Evolutionary conservation across 768 basidiomycete species (phyloP).

Genomic region (Nevesoporus exiguus): DNA sequence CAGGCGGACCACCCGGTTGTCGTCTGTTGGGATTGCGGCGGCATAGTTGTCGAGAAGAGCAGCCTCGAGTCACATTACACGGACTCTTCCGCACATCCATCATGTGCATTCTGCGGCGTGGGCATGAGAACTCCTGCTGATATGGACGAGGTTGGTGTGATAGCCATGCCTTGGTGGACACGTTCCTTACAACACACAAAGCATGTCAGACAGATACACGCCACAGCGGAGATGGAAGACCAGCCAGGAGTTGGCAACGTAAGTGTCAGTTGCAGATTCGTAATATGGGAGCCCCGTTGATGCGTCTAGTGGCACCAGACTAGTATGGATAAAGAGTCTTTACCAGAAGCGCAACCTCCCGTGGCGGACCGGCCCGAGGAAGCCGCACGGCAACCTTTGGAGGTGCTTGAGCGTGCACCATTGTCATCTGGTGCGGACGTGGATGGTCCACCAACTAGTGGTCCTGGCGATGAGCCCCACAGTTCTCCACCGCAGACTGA

Average conservation of each 20-base stretch:
- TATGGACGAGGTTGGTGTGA: conserved; percentile 22
- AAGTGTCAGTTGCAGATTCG: neutral
- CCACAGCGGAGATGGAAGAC: conserved; percentile 1
- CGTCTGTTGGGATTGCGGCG: conserved; percentile 32
- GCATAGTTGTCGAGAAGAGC: conserved; percentile 19
- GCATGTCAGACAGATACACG: conserved; percentile 22
- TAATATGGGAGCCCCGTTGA: conserved; percentile 3
- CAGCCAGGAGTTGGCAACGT: neutral
- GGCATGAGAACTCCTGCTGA: conserved; percentile 13
- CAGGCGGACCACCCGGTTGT: conserved; percentile 22
- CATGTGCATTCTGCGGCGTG: conserved; percentile 19
- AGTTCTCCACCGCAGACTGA: neutral
- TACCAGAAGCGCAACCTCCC: neutral
- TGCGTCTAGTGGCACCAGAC: conserved; percentile 1
- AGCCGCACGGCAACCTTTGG: neutral
- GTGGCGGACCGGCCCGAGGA: neutral
- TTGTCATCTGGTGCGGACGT: neutral
- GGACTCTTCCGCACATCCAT: conserved; percentile 20
- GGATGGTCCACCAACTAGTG: neutral
- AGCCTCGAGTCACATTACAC: conserved; percentile 22
- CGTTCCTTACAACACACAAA: conserved; percentile 10
- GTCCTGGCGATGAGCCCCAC: neutral
- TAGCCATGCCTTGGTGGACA: neutral
- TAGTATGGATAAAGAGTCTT: neutral
- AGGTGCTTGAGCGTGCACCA: neutral